Conservation (phyloP, 169 alveolate species). For the Plasmodium fragile region DNA sequence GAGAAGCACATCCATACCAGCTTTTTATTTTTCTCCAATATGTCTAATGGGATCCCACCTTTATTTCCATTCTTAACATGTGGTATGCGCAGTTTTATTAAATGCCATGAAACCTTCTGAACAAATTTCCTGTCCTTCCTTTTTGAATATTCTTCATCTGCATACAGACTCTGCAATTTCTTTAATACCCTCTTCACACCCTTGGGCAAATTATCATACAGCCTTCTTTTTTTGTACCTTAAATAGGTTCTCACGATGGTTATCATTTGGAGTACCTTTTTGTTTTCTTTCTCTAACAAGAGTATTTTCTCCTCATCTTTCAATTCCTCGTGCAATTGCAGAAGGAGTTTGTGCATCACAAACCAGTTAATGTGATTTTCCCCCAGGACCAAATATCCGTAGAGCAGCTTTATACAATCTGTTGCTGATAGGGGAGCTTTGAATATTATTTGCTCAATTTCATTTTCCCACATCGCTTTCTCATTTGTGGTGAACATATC, state of each 20-base stretch:
- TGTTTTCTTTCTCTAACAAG: background rate
- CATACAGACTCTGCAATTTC: background rate
- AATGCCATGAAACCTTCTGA: conserved; percentile 80
- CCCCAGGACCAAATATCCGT: conserved; percentile 33
- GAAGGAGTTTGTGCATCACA: conserved; percentile 23
- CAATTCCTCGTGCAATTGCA: conserved; percentile 7
- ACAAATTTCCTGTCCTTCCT: conserved; percentile 27
- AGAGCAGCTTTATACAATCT: conserved; percentile 24
- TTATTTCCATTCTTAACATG: conserved; percentile 74
- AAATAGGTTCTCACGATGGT: conserved; percentile 34
- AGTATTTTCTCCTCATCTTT: conserved; percentile 6
- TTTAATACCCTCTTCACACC: conserved; percentile 34
- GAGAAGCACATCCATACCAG: conserved; percentile 86
- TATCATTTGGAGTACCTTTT: conserved; percentile 16
- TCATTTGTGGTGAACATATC: background rate
- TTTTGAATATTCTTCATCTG: conserved; percentile 12
- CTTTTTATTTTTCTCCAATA: conserved; percentile 80
- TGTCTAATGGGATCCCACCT: conserved; percentile 82
- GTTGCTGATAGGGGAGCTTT: conserved; percentile 7
- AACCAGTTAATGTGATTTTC: conserved; percentile 53
- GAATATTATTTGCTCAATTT: background rate
- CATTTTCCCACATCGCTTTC: background rate
- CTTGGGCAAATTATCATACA: conserved; percentile 44
- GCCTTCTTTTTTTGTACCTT: conserved; percentile 45
- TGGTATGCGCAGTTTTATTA: conserved; percentile 80